Base-by-base conservation (phyloP, 805 yeast genomes). In the Saturnispora galanensis region DNA sequence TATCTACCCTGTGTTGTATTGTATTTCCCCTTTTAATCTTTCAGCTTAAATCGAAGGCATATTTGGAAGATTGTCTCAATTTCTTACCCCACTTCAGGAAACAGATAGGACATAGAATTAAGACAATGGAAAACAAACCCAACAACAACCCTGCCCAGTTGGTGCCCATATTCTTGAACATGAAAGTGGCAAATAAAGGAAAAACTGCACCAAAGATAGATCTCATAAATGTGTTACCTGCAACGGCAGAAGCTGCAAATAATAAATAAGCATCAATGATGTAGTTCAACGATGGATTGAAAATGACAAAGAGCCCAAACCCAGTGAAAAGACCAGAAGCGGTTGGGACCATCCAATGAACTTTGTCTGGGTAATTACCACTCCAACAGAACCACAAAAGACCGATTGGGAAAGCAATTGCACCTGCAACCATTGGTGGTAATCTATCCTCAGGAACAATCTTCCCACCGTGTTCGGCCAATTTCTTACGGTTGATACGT, bases 361-460 rank as follows among this genome's bases (percentile, higher is more conserved):
- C 76, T 1, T 63, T 63, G 31, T 79, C 62, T 40, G 75, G 80
- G 62, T 79, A 88, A 50, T 76, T 73, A 58, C 95, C 96, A 9
- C 90, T 68, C 96, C 96, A 88, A 46, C 84, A 76, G 60, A 88
- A 70, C 95, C 95, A 84, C 56, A 87, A 70, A 50, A 87, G 67
- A 43, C 96, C 96, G 43, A 77, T 68, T 28, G 94, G 82, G 67
- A 88, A 85, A 8, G 73, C 58, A 44, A 84, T 51, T 18, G 81
- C 79, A 30, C 95, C 89, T 36, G 73, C 62, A 64, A 85, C 74
- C 82, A 87, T 76, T 31, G 89, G 79, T 13, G 80, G 77, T 46
- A 88, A 68, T 62, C 96, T 77, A 31, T 79, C 82, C 62, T 88
- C 96, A 0, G 96, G 94, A 15, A 80, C 74, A 29, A 79, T 76